Base-by-base conservation (phyloP, 2,329 filamentous ascomycete species). In the Ophiognomonia clavigignenti-juglandacearum region DNA sequence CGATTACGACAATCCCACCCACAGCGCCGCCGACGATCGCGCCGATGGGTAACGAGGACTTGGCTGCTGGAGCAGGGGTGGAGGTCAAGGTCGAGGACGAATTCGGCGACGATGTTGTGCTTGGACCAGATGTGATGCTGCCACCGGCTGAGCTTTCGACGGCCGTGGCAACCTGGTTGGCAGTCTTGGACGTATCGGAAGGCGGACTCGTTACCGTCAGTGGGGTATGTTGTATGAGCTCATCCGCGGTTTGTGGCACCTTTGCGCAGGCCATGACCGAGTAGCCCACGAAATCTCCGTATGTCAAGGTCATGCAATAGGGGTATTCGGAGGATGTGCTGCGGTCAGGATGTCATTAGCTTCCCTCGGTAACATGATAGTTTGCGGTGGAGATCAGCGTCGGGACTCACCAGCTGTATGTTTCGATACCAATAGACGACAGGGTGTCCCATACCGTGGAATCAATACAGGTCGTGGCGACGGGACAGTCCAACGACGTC, bases 1-100 rank as follows among this genome's bases (percentile, higher is more conserved):
- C 62, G 20, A 66, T 38, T n/a, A 56, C 56, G 22, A 47, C 60
- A 1, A 61, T 38, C 14, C 57, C 63, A 47, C 57, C 62, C 3
- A 66, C 58, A 7, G 60, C 63, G 29, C 63, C 63, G 24, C 63
- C 63, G 4, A 58, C 59, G 32, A 66, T 64, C 47, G 63, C 51
- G 23, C 59, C 63, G 6, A 55, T 45, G 22, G 53, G 53, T 19
- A 52, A 45, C 13, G 49, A 45, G 1, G 52, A 53, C 18, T 34
- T 34, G 2, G 47, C 18, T n/a, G 19, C 31, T 10, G 39, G 24
- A 29, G 27, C 16, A 40, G 41, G 6, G 41, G 37, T 26, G 4
- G 18, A 14, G 14, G 45, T 41, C 2, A 26, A 8, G 14, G 38
- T 41, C 20, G 38, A n/a, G 10, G 43, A 32, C n/a, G n/a, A n/a